A percentile compares a stretch with the other conserved stretches of the same genome.
Evolutionary conservation across 1,284 basidiomycete species (phyloP).

Genomic region (Macrocybe sp.): DNA sequence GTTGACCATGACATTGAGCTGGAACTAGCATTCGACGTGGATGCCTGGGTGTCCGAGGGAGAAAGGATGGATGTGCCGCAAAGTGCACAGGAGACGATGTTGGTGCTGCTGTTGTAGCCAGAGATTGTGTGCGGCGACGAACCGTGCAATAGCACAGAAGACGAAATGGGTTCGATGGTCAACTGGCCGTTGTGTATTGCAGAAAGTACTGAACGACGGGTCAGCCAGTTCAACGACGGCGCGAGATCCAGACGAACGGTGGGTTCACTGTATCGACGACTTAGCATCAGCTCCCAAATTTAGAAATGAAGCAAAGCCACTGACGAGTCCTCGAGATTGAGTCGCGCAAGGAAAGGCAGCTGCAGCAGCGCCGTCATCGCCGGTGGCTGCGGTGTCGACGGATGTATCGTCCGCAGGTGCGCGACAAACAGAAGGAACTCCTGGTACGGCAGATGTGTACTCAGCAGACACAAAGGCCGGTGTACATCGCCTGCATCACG

Average conservation of each 20-base stretch:
- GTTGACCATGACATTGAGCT: conserved; percentile 45
- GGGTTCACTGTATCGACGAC: conserved; percentile 64
- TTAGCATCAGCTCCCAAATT: conserved; percentile 10
- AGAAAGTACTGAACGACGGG: conserved; percentile 78
- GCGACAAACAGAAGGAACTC: conserved; percentile 84
- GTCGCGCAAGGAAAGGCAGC: conserved; percentile 81
- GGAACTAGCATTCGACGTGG: conserved; percentile 14
- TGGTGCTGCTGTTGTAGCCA: conserved; percentile 32
- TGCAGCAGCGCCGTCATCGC: conserved; percentile 67
- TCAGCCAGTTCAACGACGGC: conserved; percentile 91
- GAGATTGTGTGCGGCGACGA: conserved; percentile 38
- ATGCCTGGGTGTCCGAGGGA: conserved; percentile 18
- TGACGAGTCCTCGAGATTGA: conserved; percentile 85
- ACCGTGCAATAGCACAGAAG: conserved; percentile 50
- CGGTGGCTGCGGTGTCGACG: conserved; percentile 51
- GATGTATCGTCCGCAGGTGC: conserved; percentile 75
- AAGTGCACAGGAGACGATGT: conserved; percentile 58
- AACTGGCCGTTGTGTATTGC: conserved; percentile 90
- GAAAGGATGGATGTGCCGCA: conserved; percentile 64
- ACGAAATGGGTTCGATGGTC: conserved; percentile 81
- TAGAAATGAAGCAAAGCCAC: conserved; percentile 26
- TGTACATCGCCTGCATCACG: conserved; percentile 25
- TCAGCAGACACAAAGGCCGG: conserved; percentile 47
- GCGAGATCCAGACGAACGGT: conserved; percentile 92
- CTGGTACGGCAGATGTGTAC: conserved; percentile 73